phyloP scores from a whole-genome alignment of 805 yeast species.

The Metschnikowia henanensis region DNA sequence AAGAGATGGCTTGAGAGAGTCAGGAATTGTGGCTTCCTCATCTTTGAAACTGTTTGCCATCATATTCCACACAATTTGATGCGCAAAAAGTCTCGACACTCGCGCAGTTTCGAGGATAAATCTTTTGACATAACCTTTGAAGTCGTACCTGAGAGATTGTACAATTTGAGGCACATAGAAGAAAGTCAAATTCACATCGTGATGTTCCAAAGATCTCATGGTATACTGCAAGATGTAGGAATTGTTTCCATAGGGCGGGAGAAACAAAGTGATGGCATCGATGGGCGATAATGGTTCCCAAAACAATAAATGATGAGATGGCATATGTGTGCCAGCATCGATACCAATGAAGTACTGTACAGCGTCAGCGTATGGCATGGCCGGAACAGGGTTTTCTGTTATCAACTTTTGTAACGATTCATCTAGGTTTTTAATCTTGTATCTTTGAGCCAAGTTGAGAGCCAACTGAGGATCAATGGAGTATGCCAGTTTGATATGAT shows the following conservation, averaged over 20 bases:
- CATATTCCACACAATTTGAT: conserved; percentile 98
- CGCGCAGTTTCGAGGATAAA: conserved; percentile 91
- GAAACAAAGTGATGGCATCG: conserved; percentile 78
- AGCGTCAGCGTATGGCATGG: conserved; percentile 57
- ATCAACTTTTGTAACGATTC: conserved; percentile 47
- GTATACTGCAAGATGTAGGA: conserved; percentile 80
- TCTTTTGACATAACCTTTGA: conserved; percentile 80
- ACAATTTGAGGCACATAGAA: conserved; percentile 98
- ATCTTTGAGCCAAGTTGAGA: conserved; percentile 63
- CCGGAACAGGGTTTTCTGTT: conserved; percentile 55
- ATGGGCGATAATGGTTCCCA: conserved; percentile 83
- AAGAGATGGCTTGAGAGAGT: conserved; percentile 76
- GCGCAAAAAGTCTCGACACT: conserved; percentile 89
- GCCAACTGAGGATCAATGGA: conserved; percentile 71
- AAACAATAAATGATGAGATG: conserved; percentile 47
- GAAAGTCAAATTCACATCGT: conserved; percentile 84
- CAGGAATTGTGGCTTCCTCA: conserved; percentile 82
- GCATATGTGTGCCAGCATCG: conserved; percentile 37
- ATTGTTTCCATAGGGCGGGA: conserved; percentile 68
- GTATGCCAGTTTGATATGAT: conserved; percentile 58
- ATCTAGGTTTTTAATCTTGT: conserved; percentile 42
- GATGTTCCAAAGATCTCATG: conserved; percentile 84
- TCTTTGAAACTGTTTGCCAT: conserved; percentile 88
- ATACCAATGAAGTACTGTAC: conserved; percentile 52
- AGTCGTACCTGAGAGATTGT: conserved; percentile 83